Evolutionary conservation across 1,139 yeast species (phyloP).

Genomic region (Geotrichum cucujoidarum): DNA sequence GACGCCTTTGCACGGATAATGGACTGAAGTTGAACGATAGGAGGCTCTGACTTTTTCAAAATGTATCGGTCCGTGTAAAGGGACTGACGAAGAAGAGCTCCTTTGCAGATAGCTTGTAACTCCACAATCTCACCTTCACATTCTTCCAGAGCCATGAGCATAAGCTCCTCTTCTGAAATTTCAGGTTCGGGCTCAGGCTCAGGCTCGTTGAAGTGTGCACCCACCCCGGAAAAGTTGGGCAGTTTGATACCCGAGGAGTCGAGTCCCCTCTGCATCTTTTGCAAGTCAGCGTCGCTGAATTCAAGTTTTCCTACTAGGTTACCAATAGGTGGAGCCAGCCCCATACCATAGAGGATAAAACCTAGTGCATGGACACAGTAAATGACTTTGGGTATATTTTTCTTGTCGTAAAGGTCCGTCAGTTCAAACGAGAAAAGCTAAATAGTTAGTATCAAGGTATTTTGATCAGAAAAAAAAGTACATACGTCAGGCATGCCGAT

Average conservation of each 20-base stretch:
- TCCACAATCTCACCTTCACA: slow-evolving; percentile 24
- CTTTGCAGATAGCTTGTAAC: slow-evolving; percentile 52
- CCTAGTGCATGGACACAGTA: slow-evolving; percentile 89
- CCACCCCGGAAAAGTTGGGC: slow-evolving; percentile 42
- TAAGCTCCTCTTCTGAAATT: slow-evolving; percentile 30
- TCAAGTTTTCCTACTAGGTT: slow-evolving; percentile 58
- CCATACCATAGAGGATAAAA: slow-evolving; percentile 55
- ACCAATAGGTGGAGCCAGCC: slow-evolving; percentile 57
- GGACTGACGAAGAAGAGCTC: slow-evolving; percentile 25
- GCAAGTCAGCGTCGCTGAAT: slow-evolving; percentile 64
- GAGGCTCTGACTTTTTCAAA: slow-evolving; percentile 20
- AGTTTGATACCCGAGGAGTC: slow-evolving; percentile 42
- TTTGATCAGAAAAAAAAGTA: neutral
- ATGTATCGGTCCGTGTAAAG: slow-evolving; percentile 10
- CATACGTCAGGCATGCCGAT: slow-evolving; percentile 65
- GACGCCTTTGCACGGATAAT: slow-evolving; percentile 20
- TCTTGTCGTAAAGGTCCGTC: slow-evolving; percentile 88
- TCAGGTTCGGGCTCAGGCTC: slow-evolving; percentile 23
- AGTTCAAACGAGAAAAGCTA: slow-evolving; percentile 75
- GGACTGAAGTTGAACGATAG: slow-evolving; percentile 39
- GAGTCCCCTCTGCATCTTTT: slow-evolving; percentile 61
- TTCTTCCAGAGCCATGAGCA: slow-evolving; percentile 31
- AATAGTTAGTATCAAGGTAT: slow-evolving; percentile 2
- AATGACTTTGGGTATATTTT: slow-evolving; percentile 89
- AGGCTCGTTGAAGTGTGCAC: slow-evolving; percentile 34